phyloP scores from a whole-genome alignment of 768 basidiomycete species.

The Cyclocybe aegerita region DNA sequence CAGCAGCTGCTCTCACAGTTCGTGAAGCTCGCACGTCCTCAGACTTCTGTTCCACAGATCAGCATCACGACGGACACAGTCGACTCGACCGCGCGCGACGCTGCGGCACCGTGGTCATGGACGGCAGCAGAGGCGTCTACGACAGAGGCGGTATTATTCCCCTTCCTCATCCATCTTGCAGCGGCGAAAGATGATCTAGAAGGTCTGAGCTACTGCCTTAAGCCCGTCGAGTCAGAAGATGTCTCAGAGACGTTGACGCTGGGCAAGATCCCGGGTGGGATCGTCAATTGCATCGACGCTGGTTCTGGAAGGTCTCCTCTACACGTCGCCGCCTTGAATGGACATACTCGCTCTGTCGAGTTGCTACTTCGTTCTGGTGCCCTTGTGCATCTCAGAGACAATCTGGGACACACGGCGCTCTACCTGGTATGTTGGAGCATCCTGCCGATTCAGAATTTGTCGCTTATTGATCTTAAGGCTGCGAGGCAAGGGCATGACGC shows the following conservation, averaged over 20 bases:
- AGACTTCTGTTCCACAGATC: conserved; percentile 33
- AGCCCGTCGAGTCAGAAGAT: conserved; percentile 25
- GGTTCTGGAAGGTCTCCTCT: conserved; percentile 75
- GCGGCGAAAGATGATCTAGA: conserved; percentile 69
- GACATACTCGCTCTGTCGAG: conserved; percentile 42
- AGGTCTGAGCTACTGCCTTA: conserved; percentile 61
- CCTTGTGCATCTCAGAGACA: conserved; percentile 79
- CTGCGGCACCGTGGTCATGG: conserved; percentile 71
- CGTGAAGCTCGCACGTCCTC: conserved; percentile 54
- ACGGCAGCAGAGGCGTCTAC: conserved; percentile 74
- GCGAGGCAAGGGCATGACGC: conserved; percentile 67
- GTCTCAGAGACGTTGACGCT: conserved; percentile 27
- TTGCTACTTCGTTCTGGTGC: conserved; percentile 72
- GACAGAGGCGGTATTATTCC: conserved; percentile 70
- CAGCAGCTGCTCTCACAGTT: conserved; percentile 68
- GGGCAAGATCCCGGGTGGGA: conserved; percentile 56
- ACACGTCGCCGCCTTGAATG: conserved; percentile 76
- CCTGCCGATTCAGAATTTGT: background rate
- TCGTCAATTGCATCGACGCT: conserved; percentile 71
- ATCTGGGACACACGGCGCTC: conserved; percentile 77
- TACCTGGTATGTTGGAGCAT: conserved; percentile 61
- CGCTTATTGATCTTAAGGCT: conserved; percentile 44
- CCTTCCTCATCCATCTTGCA: conserved; percentile 78
- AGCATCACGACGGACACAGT: conserved; percentile 38
- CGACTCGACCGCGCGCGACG: conserved; percentile 37